These are phyloP conservation scores for Penicillium sp. DNA, from an alignment of 2,329 filamentous ascomycete species.

Conservation along the genomic window DNA sequence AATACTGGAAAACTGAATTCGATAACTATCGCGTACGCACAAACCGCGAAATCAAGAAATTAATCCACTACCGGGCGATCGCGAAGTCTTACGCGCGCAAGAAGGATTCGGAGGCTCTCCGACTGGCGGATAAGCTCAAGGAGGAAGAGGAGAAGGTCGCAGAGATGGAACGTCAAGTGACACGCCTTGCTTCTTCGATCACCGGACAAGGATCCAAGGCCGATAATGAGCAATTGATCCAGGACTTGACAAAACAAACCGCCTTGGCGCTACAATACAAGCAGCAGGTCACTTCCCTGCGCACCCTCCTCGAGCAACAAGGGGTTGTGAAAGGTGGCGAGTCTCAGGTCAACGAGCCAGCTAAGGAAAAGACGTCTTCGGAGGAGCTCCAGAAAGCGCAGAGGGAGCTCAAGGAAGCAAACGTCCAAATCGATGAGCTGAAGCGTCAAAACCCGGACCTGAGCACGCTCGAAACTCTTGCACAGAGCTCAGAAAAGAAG, in stretches of 20 bases:
- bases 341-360: slow-evolving; percentile 20
- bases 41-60: slow-evolving; percentile 59
- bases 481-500: slow-evolving; percentile 42
- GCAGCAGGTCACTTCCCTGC: slow-evolving; percentile 40
- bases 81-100: slow-evolving; percentile 61
- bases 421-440: slow-evolving; percentile 36
- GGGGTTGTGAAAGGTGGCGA: slow-evolving; percentile 36
- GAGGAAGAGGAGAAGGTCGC: slow-evolving; percentile 49
- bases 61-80: slow-evolving; percentile 59
- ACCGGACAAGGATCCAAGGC: slow-evolving; percentile 29
- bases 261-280: slow-evolving; percentile 47
- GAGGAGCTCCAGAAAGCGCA: slow-evolving; percentile 34
- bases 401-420: slow-evolving; percentile 36
- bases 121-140: slow-evolving; percentile 53
- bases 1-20: slow-evolving; percentile 63
- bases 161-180: slow-evolving; percentile 46
- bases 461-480: slow-evolving; percentile 35
- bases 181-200: slow-evolving; percentile 43
- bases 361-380: slow-evolving; percentile 18
- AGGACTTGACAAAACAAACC: slow-evolving; percentile 45
- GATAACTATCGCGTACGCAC: slow-evolving; percentile 59
- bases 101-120: slow-evolving; percentile 57
- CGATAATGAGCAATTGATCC: slow-evolving; percentile 43
- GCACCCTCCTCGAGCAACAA: slow-evolving; percentile 39
- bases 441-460: slow-evolving; percentile 34